Conservation (phyloP, 2,329 filamentous ascomycete species). For the Sporothrix phasma region DNA sequence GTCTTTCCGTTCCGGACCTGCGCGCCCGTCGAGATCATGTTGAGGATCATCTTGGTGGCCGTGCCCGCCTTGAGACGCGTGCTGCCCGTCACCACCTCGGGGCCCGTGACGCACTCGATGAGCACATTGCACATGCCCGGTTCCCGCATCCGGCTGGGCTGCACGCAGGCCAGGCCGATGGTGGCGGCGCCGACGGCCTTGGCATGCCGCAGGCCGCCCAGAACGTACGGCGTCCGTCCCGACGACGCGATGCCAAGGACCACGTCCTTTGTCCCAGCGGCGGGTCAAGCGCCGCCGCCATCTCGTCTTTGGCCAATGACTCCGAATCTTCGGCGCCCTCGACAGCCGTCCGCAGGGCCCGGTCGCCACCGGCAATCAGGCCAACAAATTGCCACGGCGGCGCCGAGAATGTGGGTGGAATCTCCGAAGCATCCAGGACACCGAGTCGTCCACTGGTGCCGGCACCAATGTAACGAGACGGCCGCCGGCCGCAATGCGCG, state of each 20-base stretch:
- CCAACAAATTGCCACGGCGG: constrained; percentile 31
- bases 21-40: constrained; percentile 35
- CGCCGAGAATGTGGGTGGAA: constrained; percentile 33
- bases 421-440: constrained; percentile 31
- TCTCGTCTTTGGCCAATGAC: constrained; percentile 24
- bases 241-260: constrained; percentile 35
- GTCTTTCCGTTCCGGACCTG: constrained; percentile 34
- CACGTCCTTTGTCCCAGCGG: constrained; percentile 25
- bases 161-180: constrained; percentile 31
- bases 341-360: constrained; percentile 30
- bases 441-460: constrained; percentile 31
- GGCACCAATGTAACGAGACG: constrained; percentile 32
- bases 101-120: constrained; percentile 31
- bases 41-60: constrained; percentile 34
- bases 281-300: constrained; percentile 19
- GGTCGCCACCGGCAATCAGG: constrained; percentile 33
- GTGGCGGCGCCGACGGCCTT: constrained; percentile 28
- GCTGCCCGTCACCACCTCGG: constrained; percentile 36
- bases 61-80: constrained; percentile 37
- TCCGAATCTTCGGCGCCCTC: constrained; percentile 33
- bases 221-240: constrained; percentile 33
- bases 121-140: constrained; percentile 21
- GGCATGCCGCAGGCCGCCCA: constrained; percentile 30
- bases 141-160: constrained; percentile 24
- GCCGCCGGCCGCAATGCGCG: constrained; percentile 27